Conservation (phyloP, 139 green algal genomes). For the Nannochloris sp. region DNA sequence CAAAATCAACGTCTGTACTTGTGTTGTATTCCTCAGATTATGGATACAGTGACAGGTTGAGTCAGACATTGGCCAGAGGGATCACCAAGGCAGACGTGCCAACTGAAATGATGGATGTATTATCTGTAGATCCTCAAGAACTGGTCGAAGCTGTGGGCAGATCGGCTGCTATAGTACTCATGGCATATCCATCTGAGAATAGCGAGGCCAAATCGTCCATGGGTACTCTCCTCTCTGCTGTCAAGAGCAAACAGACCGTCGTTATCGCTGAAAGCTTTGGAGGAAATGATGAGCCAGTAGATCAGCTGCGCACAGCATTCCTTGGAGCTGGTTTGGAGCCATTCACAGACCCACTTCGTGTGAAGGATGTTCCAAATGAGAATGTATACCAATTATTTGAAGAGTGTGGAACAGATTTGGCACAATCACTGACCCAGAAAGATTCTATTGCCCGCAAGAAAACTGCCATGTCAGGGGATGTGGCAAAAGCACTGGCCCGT, state of each 20-base stretch:
- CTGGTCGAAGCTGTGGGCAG: slow-evolving; percentile 59
- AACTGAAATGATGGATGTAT: slow-evolving; percentile 87
- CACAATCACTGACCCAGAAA: slow-evolving; percentile 73
- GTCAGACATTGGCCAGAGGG: slow-evolving; percentile 82
- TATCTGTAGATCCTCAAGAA: slow-evolving; percentile 67
- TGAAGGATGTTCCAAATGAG: slow-evolving; percentile 53
- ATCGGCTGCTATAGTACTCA: slow-evolving; percentile 69
- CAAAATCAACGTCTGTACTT: slow-evolving; percentile 49
- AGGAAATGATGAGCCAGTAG: slow-evolving; percentile 88
- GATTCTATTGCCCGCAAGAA: slow-evolving; percentile 63
- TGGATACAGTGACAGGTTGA: slow-evolving; percentile 83
- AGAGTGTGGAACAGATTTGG: slow-evolving; percentile 84
- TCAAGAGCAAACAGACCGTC: slow-evolving; percentile 84
- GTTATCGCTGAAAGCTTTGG: slow-evolving; percentile 89
- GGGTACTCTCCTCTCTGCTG: slow-evolving; percentile 52
- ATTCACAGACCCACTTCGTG: slow-evolving; percentile 53
- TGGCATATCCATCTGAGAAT: slow-evolving; percentile 55
- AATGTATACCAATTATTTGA: slow-evolving; percentile 73
- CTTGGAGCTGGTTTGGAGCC: slow-evolving; percentile 47
- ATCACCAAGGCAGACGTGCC: slow-evolving; percentile 83
- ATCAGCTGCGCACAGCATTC: slow-evolving; percentile 60
- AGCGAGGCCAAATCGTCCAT: slow-evolving; percentile 47
- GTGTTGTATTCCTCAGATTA: slow-evolving; percentile 91
- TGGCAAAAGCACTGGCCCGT: slow-evolving; percentile 78
- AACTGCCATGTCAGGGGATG: slow-evolving; percentile 60